phyloP scores from a whole-genome alignment of 192 early-diverging fungal species.

The Coemansia sp. region DNA sequence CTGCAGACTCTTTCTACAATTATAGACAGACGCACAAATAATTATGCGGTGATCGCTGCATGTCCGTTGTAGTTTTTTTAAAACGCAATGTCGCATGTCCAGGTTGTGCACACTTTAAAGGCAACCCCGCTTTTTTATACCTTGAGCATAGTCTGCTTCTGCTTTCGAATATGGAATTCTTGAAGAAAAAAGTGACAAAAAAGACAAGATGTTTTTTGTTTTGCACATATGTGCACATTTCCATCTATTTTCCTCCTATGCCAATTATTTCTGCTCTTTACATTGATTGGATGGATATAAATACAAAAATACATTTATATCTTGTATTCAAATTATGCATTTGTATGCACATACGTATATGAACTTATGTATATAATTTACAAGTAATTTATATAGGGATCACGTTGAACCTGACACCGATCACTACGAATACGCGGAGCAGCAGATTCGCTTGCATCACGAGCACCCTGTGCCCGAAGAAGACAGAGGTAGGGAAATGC shows the following conservation, averaged over 20 bases:
- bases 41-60: not conserved
- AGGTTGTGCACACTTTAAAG: not conserved
- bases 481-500: constrained; percentile 31
- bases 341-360: not conserved
- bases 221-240: no score
- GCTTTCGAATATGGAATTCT: not conserved
- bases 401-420: constrained; percentile 88
- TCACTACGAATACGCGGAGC: constrained; percentile 74
- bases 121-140: not conserved
- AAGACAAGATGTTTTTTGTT: no score
- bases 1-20: not conserved
- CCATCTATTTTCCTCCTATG: no score
- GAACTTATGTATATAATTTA: not conserved
- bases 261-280: not conserved
- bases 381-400: constrained; percentile 64
- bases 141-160: not conserved
- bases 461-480: constrained; percentile 64
- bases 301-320: not conserved
- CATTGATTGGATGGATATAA: not conserved
- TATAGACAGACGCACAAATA: not conserved
- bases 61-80: not conserved
- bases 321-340: not conserved
- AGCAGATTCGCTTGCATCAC: constrained; percentile 73
- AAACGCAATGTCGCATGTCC: not conserved
- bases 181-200: no score